These are phyloP conservation scores for Didymella segeticola DNA, from an alignment of 2,329 filamentous ascomycete species.

Conservation along the genomic window DNA sequence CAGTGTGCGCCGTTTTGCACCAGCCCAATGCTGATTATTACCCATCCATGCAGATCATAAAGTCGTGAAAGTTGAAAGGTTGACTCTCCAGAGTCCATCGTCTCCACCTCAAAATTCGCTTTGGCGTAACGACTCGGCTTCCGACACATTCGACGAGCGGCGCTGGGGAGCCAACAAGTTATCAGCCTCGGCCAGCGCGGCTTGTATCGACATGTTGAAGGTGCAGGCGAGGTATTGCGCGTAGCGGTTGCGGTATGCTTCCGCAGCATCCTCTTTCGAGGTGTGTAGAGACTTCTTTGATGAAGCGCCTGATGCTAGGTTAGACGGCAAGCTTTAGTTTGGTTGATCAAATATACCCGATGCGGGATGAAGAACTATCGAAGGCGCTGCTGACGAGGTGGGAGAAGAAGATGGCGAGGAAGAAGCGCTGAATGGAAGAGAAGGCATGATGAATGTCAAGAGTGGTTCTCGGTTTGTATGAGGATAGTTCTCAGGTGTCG, in stretches of 20 bases:
- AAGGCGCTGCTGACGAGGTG: slow-evolving; percentile 40
- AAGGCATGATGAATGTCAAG: slow-evolving; percentile 43
- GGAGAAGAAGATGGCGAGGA: slow-evolving; percentile 47
- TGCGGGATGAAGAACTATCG: slow-evolving; percentile 50
- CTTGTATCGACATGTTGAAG: slow-evolving; percentile 50
- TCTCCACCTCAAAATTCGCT: slow-evolving; percentile 29
- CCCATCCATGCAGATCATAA: slow-evolving; percentile 27
- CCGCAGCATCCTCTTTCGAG: slow-evolving; percentile 40
- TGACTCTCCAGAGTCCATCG: slow-evolving; percentile 18
- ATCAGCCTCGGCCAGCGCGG: slow-evolving; percentile 48
- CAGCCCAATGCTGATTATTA: slow-evolving; percentile 30
- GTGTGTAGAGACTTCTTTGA: slow-evolving; percentile 45
- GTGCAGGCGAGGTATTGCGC: slow-evolving; percentile 50
- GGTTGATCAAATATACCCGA: slow-evolving; percentile 51
- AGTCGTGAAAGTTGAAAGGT: slow-evolving; percentile 24
- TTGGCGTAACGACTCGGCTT: slow-evolving; percentile 42
- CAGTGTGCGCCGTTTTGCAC: slow-evolving; percentile 29
- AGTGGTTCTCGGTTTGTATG: slow-evolving; percentile 36
- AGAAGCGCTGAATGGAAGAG: slow-evolving; percentile 46
- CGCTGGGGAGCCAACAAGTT: slow-evolving; percentile 43
- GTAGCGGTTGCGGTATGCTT: slow-evolving; percentile 47
- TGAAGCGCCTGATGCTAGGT: slow-evolving; percentile 42
- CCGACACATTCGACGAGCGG: slow-evolving; percentile 43
- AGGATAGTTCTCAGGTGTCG: slow-evolving; percentile 41
- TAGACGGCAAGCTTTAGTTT: slow-evolving; percentile 45